Base-by-base conservation (phyloP, 2,329 filamentous ascomycete species). In the Polychaeton citri region DNA sequence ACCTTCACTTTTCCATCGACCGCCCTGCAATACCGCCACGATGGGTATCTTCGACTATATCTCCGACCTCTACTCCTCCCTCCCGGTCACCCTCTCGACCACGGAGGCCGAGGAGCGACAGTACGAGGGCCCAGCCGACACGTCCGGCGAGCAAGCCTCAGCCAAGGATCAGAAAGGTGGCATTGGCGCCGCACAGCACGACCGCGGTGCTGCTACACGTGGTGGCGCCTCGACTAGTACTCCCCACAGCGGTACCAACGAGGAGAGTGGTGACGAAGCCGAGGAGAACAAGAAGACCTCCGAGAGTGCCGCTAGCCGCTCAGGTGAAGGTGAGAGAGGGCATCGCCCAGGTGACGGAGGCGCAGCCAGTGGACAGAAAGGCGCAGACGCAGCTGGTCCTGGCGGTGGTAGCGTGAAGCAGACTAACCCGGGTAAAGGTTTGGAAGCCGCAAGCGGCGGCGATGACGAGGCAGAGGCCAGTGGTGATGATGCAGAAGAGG, bases 41-140 rank as follows among this genome's bases (percentile, higher is more conserved):
- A 79, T 79, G 74, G 72, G 72, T 60, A 63, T 78, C 64, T 65
- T 71, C 59, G 72, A 77, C 57, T 71, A 75, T 62, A 68, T 78
- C 63, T 65, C 68, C 61, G 72, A 76, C 59, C 62, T 69, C 66
- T 75, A 69, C 65, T 74, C 68, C 65, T 76, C 69, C 66, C 75
- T 74, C 65, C 24, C 24, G 12, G 24, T 28, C 12, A 73, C 65
- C 62, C 69, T 69, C 56, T 61, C 68, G 50, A 68, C 76, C 57
- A 66, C 67, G 49, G 67, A 76, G 54, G 69, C 71, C 59, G 74
- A 79, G 62, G 70, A 71, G 54, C 66, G 67, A 35, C 61, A 63
- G 47, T 63, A 64, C 46, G 60, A 68, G 20, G 43, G 56, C 48
- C 57, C 56, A 38, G 61, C 64, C 52, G 63, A 66, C 55, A 62